phyloP scores from a whole-genome alignment of 148 eudicot species.

The Tetragonia tetragonoides region DNA sequence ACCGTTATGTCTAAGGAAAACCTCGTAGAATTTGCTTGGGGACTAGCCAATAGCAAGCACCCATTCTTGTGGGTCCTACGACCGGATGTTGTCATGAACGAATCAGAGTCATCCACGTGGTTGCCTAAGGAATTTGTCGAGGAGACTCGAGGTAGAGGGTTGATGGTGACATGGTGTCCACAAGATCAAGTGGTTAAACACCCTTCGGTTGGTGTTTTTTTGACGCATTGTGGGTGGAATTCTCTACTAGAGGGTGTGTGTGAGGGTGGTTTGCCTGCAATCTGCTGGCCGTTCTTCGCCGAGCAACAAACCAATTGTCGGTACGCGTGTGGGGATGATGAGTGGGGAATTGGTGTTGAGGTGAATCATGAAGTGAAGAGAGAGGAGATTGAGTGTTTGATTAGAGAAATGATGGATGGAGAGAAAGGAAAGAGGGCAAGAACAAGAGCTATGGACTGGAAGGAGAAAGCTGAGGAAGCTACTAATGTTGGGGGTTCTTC shows the following conservation, averaged over 20 bases:
- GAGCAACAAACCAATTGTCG: slow-evolving; percentile 37
- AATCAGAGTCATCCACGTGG: neutral
- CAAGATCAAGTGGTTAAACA: slow-evolving; percentile 26
- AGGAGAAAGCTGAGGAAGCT: slow-evolving; percentile 18
- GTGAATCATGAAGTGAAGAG: slow-evolving; percentile 23
- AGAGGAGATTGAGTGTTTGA: slow-evolving; percentile 19
- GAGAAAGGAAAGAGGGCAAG: slow-evolving; percentile 13
- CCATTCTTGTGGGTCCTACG: slow-evolving; percentile 28
- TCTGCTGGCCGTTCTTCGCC: slow-evolving; percentile 33
- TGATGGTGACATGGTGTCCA: slow-evolving; percentile 23
- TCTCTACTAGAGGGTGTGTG: slow-evolving; percentile 27
- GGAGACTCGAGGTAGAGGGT: slow-evolving; percentile 21
- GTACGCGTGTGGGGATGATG: slow-evolving; percentile 13
- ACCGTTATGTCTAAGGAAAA: slow-evolving; percentile 13
- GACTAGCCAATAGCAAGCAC: slow-evolving; percentile 24
- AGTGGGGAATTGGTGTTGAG: slow-evolving; percentile 37
- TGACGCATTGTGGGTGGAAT: slow-evolving; percentile 44
- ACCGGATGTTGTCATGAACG: slow-evolving; percentile 15
- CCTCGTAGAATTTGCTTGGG: slow-evolving; percentile 30
- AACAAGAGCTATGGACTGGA: slow-evolving; percentile 24
- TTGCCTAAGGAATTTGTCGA: slow-evolving; percentile 14
- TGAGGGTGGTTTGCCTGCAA: slow-evolving; percentile 26
- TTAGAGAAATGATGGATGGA: slow-evolving; percentile 25
- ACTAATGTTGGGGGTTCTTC: slow-evolving; percentile 24
- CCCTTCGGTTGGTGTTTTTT: slow-evolving; percentile 20